Conservation (phyloP, 768 basidiomycete genomes). For the Omphalotus guepiniiformis region DNA sequence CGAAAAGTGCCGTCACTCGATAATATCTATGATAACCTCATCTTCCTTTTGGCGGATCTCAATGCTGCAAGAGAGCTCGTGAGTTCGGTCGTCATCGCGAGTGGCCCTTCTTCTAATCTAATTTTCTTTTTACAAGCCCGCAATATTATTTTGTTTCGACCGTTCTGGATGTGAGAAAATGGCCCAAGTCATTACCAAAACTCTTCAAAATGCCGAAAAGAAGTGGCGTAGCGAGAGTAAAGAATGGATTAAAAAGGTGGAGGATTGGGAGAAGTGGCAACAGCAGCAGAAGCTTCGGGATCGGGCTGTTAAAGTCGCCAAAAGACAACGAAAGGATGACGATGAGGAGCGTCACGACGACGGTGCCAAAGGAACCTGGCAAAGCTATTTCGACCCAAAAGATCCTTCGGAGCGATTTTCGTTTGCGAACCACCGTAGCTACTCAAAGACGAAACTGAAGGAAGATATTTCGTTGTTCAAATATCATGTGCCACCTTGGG, state of each 20-base stretch:
- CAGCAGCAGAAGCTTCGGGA: constrained; percentile 38
- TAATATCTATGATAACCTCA: constrained; percentile 39
- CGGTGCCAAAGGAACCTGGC: too few species aligned
- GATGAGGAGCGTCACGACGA: too few species aligned
- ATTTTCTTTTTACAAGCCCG: constrained; percentile 39
- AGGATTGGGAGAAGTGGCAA: constrained; percentile 49
- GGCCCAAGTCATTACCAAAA: constrained; percentile 31
- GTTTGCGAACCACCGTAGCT: constrained; percentile 43
- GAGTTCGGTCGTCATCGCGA: constrained; percentile 18
- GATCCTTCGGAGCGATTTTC: constrained; percentile 59
- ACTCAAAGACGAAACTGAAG: constrained; percentile 43
- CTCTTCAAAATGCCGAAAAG: constrained; percentile 40
- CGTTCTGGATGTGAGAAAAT: constrained; percentile 55
- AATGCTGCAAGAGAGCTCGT: constrained; percentile 52
- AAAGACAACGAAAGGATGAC: too few species aligned
- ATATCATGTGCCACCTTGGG: constrained; percentile 35
- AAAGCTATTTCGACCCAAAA: constrained; percentile 51
- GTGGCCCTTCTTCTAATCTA: background rate
- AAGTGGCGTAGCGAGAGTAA: constrained; percentile 43
- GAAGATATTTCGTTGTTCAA: constrained; percentile 39
- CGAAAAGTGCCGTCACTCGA: constrained; percentile 27
- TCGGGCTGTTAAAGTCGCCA: too few species aligned
- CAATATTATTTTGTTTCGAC: constrained; percentile 66
- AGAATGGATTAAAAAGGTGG: constrained; percentile 47
- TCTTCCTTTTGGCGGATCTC: constrained; percentile 54